Evolutionary conservation across 2,329 filamentous ascomycete species (phyloP).

Genomic region (Aspergillus sp.): DNA sequence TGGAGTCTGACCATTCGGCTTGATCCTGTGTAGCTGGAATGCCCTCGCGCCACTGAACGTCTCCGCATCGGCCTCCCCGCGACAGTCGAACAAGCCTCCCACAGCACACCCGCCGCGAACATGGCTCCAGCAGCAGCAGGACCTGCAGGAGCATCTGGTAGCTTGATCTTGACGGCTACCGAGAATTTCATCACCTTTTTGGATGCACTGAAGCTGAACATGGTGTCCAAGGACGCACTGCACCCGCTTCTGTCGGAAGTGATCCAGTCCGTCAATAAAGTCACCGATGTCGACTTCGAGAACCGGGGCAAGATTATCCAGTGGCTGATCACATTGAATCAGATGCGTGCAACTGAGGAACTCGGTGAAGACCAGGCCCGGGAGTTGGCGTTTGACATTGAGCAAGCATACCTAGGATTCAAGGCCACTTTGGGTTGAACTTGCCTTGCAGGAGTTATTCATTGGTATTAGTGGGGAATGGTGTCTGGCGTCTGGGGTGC

Average conservation of each 20-base stretch:
- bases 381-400: conserved; percentile 90
- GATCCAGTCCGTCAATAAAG: conserved; percentile 95
- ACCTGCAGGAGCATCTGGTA: conserved; percentile 52
- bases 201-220: conserved; percentile 87
- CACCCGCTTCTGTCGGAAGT: conserved; percentile 93
- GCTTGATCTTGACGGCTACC: conserved; percentile 82
- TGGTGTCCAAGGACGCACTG: conserved; percentile 93
- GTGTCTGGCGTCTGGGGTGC: conserved; percentile 20
- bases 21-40: conserved; percentile 69
- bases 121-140: conserved; percentile 31
- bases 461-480: neutral
- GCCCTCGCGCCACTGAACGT: conserved; percentile 88
- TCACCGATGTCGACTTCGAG: conserved; percentile 93
- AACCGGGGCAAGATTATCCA: conserved; percentile 96
- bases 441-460: neutral
- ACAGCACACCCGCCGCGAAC: conserved; percentile 50
- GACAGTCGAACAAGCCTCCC: conserved; percentile 66
- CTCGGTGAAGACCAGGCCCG: conserved; percentile 82
- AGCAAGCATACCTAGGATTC: conserved; percentile 91
- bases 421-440: conserved; percentile 70
- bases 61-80: conserved; percentile 90
- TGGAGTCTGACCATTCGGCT: neutral
- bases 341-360: conserved; percentile 95
- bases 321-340: conserved; percentile 95
- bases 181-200: conserved; percentile 99